phyloP scores from a whole-genome alignment of 352 stramenopile species.

The Blastocystis sp. region DNA sequence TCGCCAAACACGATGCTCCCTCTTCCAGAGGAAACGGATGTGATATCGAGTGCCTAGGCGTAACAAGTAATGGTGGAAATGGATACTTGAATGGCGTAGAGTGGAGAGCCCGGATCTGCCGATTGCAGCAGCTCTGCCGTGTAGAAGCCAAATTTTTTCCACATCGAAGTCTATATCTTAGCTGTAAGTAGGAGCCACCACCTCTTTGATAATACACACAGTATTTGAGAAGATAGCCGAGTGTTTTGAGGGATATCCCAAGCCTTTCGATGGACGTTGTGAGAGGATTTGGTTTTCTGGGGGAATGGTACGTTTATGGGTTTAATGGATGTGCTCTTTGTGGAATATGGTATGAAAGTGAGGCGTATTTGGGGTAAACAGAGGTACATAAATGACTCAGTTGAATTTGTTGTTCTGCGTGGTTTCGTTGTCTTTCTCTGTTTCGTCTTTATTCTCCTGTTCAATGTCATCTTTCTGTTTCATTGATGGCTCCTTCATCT shows the following conservation, averaged over 20 bases:
- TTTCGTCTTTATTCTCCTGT: too few relatives aligned
- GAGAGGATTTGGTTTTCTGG: too few relatives aligned
- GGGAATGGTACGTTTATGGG: too few relatives aligned
- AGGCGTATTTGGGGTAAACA: too few relatives aligned
- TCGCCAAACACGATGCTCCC: conserved; percentile 39
- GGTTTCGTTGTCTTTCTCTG: too few relatives aligned
- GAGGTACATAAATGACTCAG: too few relatives aligned
- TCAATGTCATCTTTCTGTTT: too few relatives aligned
- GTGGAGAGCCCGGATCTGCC: conserved; percentile 50
- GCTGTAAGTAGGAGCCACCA: not conserved
- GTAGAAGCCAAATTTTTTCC: conserved; percentile 67
- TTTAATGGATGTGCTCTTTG: too few relatives aligned
- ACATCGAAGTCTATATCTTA: conserved; percentile 25
- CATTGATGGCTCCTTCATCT: too few relatives aligned
- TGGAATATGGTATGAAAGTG: too few relatives aligned
- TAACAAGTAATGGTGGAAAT: not conserved
- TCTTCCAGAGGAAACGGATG: conserved; percentile 50
- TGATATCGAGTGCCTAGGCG: conserved; percentile 50
- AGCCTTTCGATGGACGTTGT: too few relatives aligned
- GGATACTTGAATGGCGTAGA: conserved; percentile 62
- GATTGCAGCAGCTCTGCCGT: conserved; percentile 60
- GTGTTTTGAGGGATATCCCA: not conserved
- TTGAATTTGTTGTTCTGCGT: too few relatives aligned
- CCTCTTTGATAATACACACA: not conserved
- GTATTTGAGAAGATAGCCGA: not conserved